A percentile compares a stretch with the other conserved stretches of the same genome.
phyloP scores from a whole-genome alignment of 495 filamentous ascomycete genomes.

The Penicillium cataractarum region DNA sequence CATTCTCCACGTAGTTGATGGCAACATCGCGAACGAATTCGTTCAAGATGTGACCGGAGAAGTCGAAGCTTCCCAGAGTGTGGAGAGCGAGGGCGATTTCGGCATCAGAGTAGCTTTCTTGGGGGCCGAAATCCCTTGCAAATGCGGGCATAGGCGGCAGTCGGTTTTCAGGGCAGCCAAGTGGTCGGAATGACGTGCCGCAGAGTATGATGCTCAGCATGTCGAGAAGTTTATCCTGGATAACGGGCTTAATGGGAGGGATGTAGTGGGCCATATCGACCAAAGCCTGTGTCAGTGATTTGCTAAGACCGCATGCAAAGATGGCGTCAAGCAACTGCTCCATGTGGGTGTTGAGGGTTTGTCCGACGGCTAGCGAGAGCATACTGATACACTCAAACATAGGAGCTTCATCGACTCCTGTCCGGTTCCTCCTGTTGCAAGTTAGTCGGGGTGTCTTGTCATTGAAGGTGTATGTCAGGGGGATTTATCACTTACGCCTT shows the following conservation, averaged over 20 bases:
- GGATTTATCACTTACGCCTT: constrained; percentile 59
- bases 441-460: constrained; percentile 24
- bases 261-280: constrained; percentile 99
- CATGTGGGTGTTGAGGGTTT: constrained; percentile 97
- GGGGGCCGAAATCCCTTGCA: constrained; percentile 80
- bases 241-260: constrained; percentile 85
- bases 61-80: constrained; percentile 95
- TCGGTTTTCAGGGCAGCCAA: constrained; percentile 82
- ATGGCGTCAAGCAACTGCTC: constrained; percentile 93
- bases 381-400: constrained; percentile 99
- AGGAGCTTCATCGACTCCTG: constrained; percentile 75
- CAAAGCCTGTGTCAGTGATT: constrained; percentile 89
- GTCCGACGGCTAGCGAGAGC: constrained; percentile 90
- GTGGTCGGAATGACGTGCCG: constrained; percentile 84
- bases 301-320: constrained; percentile 91
- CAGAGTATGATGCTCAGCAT: constrained; percentile 93
- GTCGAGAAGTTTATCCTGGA: constrained; percentile 91
- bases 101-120: constrained; percentile 67
- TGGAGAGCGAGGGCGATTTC: constrained; percentile 92
- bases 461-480: constrained; percentile 20
- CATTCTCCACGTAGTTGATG: constrained; percentile 95
- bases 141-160: constrained; percentile 71
- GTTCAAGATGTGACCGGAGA: constrained; percentile 90
- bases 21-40: constrained; percentile 98
- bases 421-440: constrained; percentile 57